Conservation (phyloP, 441 rosid species). For the Codiaeum variegatum region DNA sequence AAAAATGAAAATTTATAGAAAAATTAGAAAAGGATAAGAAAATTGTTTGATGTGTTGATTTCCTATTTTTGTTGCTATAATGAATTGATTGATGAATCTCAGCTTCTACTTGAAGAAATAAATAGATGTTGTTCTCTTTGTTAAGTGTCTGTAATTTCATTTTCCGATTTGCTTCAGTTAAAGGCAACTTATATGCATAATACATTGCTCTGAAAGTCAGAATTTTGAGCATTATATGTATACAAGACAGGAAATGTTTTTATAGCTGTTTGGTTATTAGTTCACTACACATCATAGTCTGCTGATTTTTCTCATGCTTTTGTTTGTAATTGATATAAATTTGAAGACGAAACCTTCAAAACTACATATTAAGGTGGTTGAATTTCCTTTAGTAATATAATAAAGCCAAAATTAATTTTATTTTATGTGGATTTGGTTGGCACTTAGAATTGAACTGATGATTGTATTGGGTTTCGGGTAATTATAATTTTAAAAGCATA, state of each 20-base stretch:
- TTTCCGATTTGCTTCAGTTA: constrained; percentile 9
- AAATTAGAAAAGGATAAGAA: background rate
- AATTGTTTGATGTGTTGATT: background rate
- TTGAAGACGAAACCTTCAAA: too few relatives aligned
- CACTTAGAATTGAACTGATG: too few relatives aligned
- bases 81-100: background rate
- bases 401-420: too few relatives aligned
- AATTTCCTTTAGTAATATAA: too few relatives aligned
- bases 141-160: background rate
- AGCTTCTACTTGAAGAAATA: background rate
- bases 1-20: too few relatives aligned
- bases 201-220: background rate
- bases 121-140: background rate
- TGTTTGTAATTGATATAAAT: too few relatives aligned
- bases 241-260: background rate
- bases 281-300: background rate
- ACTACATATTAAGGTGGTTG: too few relatives aligned
- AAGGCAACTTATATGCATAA: background rate
- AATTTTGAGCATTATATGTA: background rate
- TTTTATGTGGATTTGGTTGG: too few relatives aligned
- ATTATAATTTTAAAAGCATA: too few relatives aligned
- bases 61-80: background rate
- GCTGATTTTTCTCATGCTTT: background rate
- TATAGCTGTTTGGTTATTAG: background rate
- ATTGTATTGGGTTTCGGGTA: too few relatives aligned